Conservation (phyloP, 73 alveolate genomes). For the Loxodes magnus region DNA sequence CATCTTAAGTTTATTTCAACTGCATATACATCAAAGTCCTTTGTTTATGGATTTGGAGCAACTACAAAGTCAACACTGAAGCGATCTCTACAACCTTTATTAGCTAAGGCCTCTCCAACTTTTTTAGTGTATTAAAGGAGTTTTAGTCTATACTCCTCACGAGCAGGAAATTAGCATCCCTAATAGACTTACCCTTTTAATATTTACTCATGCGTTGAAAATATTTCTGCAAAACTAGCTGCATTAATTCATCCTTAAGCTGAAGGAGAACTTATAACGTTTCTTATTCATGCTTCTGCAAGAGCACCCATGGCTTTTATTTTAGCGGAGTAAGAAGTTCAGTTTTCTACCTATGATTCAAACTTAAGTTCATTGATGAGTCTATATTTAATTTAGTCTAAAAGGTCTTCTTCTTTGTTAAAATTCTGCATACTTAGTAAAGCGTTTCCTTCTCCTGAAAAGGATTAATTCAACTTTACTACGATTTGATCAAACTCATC, state of each 20-base stretch:
- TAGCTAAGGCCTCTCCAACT: neutral
- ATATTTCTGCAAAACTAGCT: neutral
- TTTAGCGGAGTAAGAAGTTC: neutral
- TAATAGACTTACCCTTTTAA: neutral
- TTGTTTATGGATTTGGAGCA: neutral
- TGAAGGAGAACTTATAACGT: neutral
- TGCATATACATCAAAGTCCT: neutral
- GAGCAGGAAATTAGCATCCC: conserved; percentile 1
- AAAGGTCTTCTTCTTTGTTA: neutral
- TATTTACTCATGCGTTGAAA: neutral
- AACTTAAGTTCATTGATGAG: neutral
- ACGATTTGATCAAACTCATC: neutral
- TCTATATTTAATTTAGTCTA: neutral
- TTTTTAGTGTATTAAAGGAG: neutral
- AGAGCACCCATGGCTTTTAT: neutral
- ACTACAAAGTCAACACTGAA: neutral
- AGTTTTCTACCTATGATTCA: neutral
- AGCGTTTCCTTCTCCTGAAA: conserved; percentile 3
- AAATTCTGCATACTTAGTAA: neutral
- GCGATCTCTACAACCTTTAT: conserved; percentile 1
- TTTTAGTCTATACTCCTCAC: neutral
- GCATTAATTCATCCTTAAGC: neutral
- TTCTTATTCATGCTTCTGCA: neutral
- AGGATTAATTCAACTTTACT: neutral
- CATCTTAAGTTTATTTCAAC: neutral